These are phyloP conservation scores for Jamesozyma piceae DNA, from an alignment of 805 yeast genomes.

Conservation along the genomic window DNA sequence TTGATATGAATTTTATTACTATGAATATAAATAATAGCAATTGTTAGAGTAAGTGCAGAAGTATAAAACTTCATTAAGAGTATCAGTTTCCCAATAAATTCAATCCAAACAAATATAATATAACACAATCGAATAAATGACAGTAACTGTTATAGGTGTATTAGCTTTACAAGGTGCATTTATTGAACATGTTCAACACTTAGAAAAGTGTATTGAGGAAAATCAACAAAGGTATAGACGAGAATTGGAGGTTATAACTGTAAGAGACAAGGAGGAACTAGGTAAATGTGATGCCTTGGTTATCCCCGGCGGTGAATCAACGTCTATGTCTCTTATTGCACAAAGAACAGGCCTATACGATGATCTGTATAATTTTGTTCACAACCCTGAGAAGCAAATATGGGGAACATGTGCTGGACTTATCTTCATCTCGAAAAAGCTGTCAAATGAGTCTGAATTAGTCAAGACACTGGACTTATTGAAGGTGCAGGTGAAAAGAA, in stretches of 20 bases:
- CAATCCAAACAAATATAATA: too few relatives aligned
- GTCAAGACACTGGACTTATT: slow-evolving; percentile 57
- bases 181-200: slow-evolving; percentile 50
- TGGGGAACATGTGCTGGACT: slow-evolving; percentile 90
- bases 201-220: slow-evolving; percentile 31
- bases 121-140: too few relatives aligned
- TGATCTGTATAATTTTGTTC: slow-evolving; percentile 44
- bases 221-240: slow-evolving; percentile 22
- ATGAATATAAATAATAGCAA: too few relatives aligned
- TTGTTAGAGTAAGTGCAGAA: too few relatives aligned
- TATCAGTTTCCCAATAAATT: too few relatives aligned
- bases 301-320: slow-evolving; percentile 64
- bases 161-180: slow-evolving; percentile 77
- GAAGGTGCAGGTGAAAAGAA: slow-evolving; percentile 54
- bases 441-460: slow-evolving; percentile 43
- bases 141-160: slow-evolving; percentile 43
- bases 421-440: slow-evolving; percentile 49
- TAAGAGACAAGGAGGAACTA: slow-evolving; percentile 45
- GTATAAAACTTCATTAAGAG: too few relatives aligned
- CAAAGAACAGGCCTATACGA: slow-evolving; percentile 50
- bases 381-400: slow-evolving; percentile 41
- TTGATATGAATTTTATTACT: too few relatives aligned
- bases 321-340: slow-evolving; percentile 61
- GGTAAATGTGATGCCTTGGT: slow-evolving; percentile 47
- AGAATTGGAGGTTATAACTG: slow-evolving; percentile 33